phyloP scores from a whole-genome alignment of 23 red algal species.

The Gracilaria gracilis region DNA sequence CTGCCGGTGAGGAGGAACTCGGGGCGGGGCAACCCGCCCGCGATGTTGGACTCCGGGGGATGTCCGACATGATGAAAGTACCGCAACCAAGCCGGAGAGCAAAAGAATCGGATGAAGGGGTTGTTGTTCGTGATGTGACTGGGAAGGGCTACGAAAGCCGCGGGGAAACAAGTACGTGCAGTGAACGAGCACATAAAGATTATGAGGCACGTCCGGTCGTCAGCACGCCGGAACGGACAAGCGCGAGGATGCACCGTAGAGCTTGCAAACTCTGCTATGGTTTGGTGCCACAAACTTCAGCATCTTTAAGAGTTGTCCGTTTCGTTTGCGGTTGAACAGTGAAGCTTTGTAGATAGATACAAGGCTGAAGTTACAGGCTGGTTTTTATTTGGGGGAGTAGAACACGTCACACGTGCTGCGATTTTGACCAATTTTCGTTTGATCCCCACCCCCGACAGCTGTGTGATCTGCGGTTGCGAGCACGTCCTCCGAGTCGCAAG shows the following conservation, averaged over 20 bases:
- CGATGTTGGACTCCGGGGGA: slow-evolving; percentile 21
- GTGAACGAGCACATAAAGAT: background rate
- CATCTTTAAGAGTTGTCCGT: no score
- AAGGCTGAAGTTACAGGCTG: no score
- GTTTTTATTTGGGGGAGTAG: no score
- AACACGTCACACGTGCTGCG: no score
- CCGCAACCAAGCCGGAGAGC: background rate
- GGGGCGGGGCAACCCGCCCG: background rate
- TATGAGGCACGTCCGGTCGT: background rate
- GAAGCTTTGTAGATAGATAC: no score
- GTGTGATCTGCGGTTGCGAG: no score
- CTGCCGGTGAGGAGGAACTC: background rate
- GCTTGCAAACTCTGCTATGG: no score
- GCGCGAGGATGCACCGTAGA: background rate
- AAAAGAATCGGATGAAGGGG: background rate
- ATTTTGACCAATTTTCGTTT: no score
- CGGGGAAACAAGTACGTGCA: background rate
- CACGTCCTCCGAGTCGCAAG: no score
- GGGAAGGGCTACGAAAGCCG: background rate
- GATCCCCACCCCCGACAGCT: no score
- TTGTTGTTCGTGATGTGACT: background rate
- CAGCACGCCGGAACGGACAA: background rate
- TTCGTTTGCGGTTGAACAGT: no score
- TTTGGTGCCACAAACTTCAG: no score
- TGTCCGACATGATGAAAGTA: background rate